Evolutionary conservation across 2,329 filamentous ascomycete species (phyloP).

Genomic region (Rutstroemia sp.): DNA sequence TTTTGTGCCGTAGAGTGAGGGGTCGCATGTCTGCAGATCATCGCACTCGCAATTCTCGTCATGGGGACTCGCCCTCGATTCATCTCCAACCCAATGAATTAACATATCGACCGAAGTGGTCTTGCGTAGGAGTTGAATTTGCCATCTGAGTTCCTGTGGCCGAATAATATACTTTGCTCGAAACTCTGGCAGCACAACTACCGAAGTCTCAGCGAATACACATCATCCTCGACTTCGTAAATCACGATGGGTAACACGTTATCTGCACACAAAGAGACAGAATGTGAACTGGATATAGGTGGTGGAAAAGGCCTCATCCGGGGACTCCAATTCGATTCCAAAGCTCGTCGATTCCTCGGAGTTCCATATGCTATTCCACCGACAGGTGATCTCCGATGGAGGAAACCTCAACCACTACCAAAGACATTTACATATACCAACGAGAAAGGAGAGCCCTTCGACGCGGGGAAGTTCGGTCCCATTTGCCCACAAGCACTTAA

Average conservation of each 20-base stretch:
- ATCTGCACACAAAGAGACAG: conserved; percentile 21
- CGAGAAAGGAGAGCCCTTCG: conserved; percentile 26
- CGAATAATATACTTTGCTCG: no score
- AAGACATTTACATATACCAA: conserved; percentile 26
- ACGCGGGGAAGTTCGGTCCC: conserved; percentile 32
- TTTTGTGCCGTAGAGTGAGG: no score
- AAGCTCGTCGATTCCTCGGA: conserved; percentile 30
- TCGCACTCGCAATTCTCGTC: no score
- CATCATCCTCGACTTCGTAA: neutral
- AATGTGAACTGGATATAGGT: conserved; percentile 23
- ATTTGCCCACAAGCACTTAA: conserved; percentile 34
- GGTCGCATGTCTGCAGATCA: no score
- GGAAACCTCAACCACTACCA: conserved; percentile 27
- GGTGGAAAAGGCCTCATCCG: conserved; percentile 23
- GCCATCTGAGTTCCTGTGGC: no score
- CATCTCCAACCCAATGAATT: no score
- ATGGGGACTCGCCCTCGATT: no score
- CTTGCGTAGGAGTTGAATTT: no score
- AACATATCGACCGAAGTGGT: no score
- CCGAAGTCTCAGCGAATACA: neutral
- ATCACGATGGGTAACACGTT: conserved; percentile 4
- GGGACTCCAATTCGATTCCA: conserved; percentile 32
- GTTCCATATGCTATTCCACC: conserved; percentile 25
- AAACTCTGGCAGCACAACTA: no score
- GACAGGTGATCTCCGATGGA: conserved; percentile 19